Conservation (phyloP, 1,139 yeast genomes). For the Geotrichum aggregatum region DNA sequence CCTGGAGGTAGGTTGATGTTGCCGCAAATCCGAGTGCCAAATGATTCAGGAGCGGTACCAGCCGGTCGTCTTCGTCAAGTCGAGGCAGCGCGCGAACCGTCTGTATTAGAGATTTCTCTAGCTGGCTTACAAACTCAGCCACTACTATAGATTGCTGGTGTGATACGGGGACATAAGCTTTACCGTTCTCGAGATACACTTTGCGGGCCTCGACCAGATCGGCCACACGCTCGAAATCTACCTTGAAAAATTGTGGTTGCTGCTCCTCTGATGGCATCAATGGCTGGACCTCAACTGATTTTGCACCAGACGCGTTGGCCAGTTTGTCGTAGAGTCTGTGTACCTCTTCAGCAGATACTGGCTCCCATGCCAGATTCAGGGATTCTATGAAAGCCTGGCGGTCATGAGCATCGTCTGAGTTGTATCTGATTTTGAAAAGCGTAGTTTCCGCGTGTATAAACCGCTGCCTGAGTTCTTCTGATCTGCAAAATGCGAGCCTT, state of each 20-base stretch:
- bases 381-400: conserved; percentile 63
- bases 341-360: conserved; percentile 62
- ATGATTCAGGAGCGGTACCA: conserved; percentile 77
- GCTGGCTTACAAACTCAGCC: conserved; percentile 59
- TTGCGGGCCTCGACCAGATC: conserved; percentile 68
- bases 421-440: conserved; percentile 70
- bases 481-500: conserved; percentile 82
- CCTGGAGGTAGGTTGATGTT: conserved; percentile 25
- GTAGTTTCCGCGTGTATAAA: conserved; percentile 72
- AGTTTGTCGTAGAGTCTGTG: conserved; percentile 48
- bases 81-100: conserved; percentile 80
- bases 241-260: conserved; percentile 47
- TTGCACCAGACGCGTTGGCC: conserved; percentile 46
- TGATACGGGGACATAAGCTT: conserved; percentile 79
- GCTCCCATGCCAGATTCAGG: conserved; percentile 59
- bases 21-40: conserved; percentile 62
- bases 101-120: conserved; percentile 52
- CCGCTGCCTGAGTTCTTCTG: conserved; percentile 73
- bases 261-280: neutral
- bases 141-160: conserved; percentile 65
- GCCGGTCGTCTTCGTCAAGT: conserved; percentile 85
- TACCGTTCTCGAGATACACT: conserved; percentile 63
- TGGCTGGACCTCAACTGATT: conserved; percentile 28
- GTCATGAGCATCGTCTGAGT: conserved; percentile 61
- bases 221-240: conserved; percentile 82